Evolutionary conservation across 768 basidiomycete species (phyloP).

Genomic region (Gyrodon lividus): DNA sequence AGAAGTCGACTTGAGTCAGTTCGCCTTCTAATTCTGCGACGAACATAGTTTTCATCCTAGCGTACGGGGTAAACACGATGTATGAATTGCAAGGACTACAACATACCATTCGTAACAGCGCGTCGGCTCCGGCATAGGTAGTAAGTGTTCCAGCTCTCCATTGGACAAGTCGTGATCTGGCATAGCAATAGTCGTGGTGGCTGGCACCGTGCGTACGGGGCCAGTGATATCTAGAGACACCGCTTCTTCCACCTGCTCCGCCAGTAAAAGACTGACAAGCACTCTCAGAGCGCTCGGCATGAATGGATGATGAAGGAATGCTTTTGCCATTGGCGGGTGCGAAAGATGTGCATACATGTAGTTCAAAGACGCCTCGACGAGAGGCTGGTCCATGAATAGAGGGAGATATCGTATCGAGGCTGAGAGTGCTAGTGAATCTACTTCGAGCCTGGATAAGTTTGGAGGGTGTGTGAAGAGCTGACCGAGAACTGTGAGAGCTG

Average conservation of each 20-base stretch:
- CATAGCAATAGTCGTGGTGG: slow-evolving; percentile 43
- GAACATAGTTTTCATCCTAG: slow-evolving; percentile 93
- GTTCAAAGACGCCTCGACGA: slow-evolving; percentile 71
- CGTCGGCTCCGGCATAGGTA: slow-evolving; percentile 66
- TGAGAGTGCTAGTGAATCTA: slow-evolving; percentile 57
- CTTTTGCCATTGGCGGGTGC: slow-evolving; percentile 70
- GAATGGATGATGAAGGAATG: slow-evolving; percentile 67
- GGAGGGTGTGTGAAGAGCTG: slow-evolving; percentile 59
- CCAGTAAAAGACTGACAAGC: slow-evolving; percentile 62
- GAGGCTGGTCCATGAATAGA: slow-evolving; percentile 62
- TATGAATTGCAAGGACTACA: neutral
- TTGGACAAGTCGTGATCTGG: slow-evolving; percentile 66
- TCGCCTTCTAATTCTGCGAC: slow-evolving; percentile 72
- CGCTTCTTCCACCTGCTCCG: slow-evolving; percentile 71
- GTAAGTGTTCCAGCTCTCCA: slow-evolving; percentile 63
- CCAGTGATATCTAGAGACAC: slow-evolving; percentile 64
- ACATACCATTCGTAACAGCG: slow-evolving; percentile 81
- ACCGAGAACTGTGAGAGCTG: slow-evolving; percentile 59
- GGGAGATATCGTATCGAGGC: slow-evolving; percentile 73
- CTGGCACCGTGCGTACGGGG: slow-evolving; percentile 55
- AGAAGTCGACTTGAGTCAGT: slow-evolving; percentile 92
- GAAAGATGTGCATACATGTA: slow-evolving; percentile 77
- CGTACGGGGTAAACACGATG: slow-evolving; percentile 11
- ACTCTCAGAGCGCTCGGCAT: slow-evolving; percentile 71
- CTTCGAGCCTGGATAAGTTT: slow-evolving; percentile 52